These are phyloP conservation scores for Diplotaxis tenuifolia DNA, from an alignment of 345 rosid genomes.

Conservation along the genomic window DNA sequence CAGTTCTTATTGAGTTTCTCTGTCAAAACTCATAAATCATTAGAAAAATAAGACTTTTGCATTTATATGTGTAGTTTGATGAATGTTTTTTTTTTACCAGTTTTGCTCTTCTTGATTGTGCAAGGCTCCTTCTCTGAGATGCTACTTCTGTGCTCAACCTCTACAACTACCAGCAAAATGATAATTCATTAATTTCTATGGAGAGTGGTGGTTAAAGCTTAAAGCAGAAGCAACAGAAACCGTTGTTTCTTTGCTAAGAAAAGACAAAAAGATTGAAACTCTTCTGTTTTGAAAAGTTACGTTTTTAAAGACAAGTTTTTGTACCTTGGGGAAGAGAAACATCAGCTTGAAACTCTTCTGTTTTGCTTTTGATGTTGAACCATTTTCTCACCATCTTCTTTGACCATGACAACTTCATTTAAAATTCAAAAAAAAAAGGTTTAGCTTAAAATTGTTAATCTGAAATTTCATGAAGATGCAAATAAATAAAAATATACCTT, in stretches of 20 bases:
- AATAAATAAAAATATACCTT: constrained; percentile 50
- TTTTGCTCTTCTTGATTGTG: constrained; percentile 82
- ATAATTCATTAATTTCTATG: neutral
- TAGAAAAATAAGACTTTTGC: neutral
- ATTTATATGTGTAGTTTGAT: neutral
- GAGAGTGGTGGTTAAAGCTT: constrained; percentile 13
- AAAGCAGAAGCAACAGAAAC: constrained; percentile 19
- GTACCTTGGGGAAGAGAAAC: constrained; percentile 60
- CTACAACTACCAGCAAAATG: constrained; percentile 48
- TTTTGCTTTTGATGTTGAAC: constrained; percentile 93
- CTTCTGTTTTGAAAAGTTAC: too few species aligned
- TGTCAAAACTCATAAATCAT: constrained; percentile 38
- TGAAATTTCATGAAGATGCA: constrained; percentile 20
- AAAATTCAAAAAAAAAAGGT: neutral
- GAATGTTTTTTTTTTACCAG: constrained; percentile 47
- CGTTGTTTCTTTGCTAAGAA: constrained; percentile 24
- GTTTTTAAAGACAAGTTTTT: neutral
- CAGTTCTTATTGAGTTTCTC: constrained; percentile 71
- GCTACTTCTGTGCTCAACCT: constrained; percentile 69
- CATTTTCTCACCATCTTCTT: constrained; percentile 86
- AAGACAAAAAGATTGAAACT: constrained; percentile 33
- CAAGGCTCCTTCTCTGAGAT: constrained; percentile 76
- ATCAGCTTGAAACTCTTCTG: constrained; percentile 86
- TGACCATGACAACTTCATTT: constrained; percentile 88
- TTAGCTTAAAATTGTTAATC: constrained; percentile 2